Percentiles rank a stretch among this genome's conserved stretches.
phyloP scores from a whole-genome alignment of 164 flowering plant genomes.

The Cinnamomum chago region DNA sequence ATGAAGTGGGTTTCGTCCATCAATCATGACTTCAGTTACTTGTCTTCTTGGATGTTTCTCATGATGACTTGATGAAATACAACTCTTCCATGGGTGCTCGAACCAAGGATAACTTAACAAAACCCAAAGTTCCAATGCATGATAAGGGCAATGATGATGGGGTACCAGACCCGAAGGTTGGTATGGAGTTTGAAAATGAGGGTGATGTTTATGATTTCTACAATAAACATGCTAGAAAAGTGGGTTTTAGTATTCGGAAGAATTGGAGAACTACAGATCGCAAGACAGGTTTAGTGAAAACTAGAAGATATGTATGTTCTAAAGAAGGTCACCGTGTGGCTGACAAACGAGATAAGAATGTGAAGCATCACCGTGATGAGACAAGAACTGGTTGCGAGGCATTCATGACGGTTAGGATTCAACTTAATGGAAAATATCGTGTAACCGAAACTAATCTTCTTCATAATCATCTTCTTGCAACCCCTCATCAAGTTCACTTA shows the following conservation, averaged over 20 bases:
- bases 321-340: conserved; percentile 10
- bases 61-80: neutral
- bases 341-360: conserved; percentile 2
- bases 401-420: neutral
- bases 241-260: conserved; percentile 13
- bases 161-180: neutral
- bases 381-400: conserved; percentile 15
- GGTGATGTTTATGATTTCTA: conserved; percentile 12
- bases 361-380: conserved; percentile 5
- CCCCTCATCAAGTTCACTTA: conserved; percentile 9
- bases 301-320: conserved; percentile 7
- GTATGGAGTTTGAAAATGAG: conserved; percentile 5
- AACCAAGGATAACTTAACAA: neutral
- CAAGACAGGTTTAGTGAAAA: neutral
- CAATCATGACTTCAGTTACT: no score
- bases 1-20: neutral
- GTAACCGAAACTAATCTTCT: neutral
- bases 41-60: neutral
- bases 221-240: conserved; percentile 8
- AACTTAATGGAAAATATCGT: conserved; percentile 6
- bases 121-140: neutral
- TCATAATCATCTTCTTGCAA: conserved; percentile 13
- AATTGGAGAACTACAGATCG: neutral
- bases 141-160: neutral
- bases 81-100: no score